Base-by-base conservation (phyloP, 2,329 filamentous ascomycete genomes). In the Trichoderma polysporum region DNA sequence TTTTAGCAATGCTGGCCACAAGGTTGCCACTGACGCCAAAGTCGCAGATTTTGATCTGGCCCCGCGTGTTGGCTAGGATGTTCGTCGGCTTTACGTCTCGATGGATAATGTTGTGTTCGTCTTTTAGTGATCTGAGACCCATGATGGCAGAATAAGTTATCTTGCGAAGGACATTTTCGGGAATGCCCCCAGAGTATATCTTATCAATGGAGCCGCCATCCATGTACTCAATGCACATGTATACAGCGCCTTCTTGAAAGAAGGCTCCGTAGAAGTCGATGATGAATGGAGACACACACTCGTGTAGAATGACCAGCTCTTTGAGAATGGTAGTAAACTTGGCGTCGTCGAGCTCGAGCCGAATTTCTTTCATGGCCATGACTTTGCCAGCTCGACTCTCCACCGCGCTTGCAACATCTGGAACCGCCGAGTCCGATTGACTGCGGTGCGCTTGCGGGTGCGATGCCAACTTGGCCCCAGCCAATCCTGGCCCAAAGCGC, bases 221-320 rank as follows among this genome's bases (percentile, higher is more conserved):
- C 95, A 99, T 99, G 79, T 93, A 97, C 80, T 99, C 95, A 78
- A 99, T 97, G 80, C 95, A 99, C 78, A 99, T 98, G 79, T 99
- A 99, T 1, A 99, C 95, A 0, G 95, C 95, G 31, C 95, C 94
- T 81, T 99, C 95, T 76, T 99, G 95, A 84, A 97, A 99, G 78
- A 99, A 99, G 5, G 95, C 95, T 0, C 95, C 95, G 77, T 98
- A 99, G 74, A 99, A 99, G 76, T 99, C 94, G 78, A 99, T 95
- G 72, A 99, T 98, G 79, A 94, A 97, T 0, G 95, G 94, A 2
- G 93, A 97, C 3, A 95, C 85, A 75, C 95, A 99, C 73, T 95
- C 91, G 80, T 99, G 95, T 2, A 99, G 83, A 70, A 99, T 94
- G 74, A 99, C 93, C 56, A 99, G 84, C 79, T 99, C 95, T 87